Conservation (phyloP, 805 yeast species). For the Candida coquimbonensis region DNA sequence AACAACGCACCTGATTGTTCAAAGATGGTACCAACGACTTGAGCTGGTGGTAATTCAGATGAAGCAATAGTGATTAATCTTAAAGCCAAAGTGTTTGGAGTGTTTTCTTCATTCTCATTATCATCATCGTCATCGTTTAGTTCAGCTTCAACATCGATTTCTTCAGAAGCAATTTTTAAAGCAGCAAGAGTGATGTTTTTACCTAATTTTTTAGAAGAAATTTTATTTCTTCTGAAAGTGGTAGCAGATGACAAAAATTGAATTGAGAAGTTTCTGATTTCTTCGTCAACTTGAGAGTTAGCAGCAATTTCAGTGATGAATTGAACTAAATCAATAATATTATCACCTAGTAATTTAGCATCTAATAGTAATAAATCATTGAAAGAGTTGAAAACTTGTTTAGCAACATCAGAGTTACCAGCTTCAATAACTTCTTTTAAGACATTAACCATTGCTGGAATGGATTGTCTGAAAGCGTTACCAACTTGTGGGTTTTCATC, state of each 20-base stretch:
- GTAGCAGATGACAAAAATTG: slow-evolving; percentile 77
- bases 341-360: slow-evolving; percentile 70
- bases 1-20: slow-evolving; percentile 53
- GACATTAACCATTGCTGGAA: slow-evolving; percentile 79
- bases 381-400: slow-evolving; percentile 75
- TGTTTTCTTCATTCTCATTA: slow-evolving; percentile 87
- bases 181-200: slow-evolving; percentile 71
- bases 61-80: slow-evolving; percentile 76
- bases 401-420: slow-evolving; percentile 67
- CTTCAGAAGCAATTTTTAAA: slow-evolving; percentile 73
- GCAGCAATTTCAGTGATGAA: slow-evolving; percentile 71
- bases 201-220: slow-evolving; percentile 76
- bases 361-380: slow-evolving; percentile 74
- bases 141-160: slow-evolving; percentile 69
- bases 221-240: slow-evolving; percentile 73
- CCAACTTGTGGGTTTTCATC: slow-evolving; percentile 40
- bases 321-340: slow-evolving; percentile 59
- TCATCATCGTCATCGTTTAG: slow-evolving; percentile 78
- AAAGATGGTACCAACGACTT: slow-evolving; percentile 75
- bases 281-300: slow-evolving; percentile 64
- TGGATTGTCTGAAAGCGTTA: slow-evolving; percentile 49
- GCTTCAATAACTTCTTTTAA: slow-evolving; percentile 64
- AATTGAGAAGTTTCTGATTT: slow-evolving; percentile 74
- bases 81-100: slow-evolving; percentile 70
- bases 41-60: slow-evolving; percentile 84